phyloP scores from a whole-genome alignment of 139 green algal genomes.

The Micractinium sp. region DNA sequence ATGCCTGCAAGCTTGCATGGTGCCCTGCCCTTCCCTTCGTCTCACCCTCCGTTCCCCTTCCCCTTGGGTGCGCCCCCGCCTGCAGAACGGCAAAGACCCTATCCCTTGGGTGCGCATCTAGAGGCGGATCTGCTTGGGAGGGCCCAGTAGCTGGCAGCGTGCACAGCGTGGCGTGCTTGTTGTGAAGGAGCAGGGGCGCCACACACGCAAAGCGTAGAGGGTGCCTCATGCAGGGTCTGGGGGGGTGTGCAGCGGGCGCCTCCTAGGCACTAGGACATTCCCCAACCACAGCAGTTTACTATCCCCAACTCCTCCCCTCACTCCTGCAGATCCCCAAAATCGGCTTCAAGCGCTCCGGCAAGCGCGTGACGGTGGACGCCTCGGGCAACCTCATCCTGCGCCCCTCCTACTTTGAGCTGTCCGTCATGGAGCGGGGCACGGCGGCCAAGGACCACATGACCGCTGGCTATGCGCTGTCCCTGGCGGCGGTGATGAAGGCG shows the following conservation, averaged over 20 bases:
- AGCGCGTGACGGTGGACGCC: not conserved
- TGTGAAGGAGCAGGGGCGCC: no score
- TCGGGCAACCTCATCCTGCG: slow-evolving; percentile 16
- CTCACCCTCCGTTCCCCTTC: no score
- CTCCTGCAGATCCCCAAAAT: not conserved
- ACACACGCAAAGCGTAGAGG: not conserved
- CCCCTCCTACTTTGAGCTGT: slow-evolving; percentile 22
- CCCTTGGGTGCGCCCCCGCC: no score
- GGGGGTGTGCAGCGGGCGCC: no score
- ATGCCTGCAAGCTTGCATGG: no score
- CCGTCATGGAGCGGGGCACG: slow-evolving; percentile 2
- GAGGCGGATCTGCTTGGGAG: no score
- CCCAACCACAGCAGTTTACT: no score
- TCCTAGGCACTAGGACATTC: no score
- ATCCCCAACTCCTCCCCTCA: no score
- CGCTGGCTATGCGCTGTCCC: not conserved
- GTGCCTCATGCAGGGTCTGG: not conserved
- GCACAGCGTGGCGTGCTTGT: no score
- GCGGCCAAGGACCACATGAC: not conserved
- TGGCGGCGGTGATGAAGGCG: not conserved
- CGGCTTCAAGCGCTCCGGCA: slow-evolving; percentile 10
- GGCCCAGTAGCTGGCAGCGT: no score
- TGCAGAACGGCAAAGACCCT: not conserved
- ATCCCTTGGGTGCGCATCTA: slow-evolving; percentile 8
- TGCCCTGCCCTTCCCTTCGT: no score